phyloP scores from a whole-genome alignment of 2,329 filamentous ascomycete genomes.

The Ramichloridium luteum region DNA sequence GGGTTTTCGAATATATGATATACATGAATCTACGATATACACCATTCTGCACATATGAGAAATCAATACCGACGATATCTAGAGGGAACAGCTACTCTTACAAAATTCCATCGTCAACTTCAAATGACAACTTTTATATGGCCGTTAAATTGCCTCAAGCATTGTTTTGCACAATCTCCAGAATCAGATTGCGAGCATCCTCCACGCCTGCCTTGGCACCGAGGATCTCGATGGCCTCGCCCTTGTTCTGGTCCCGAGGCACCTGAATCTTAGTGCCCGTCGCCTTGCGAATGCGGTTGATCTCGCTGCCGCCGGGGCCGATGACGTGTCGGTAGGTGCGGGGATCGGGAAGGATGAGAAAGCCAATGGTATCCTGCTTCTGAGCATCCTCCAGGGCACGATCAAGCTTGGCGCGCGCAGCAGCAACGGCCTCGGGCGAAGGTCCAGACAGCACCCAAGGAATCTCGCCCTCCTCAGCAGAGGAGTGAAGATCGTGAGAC shows the following conservation, averaged over 20 bases:
- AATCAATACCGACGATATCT: too few relatives aligned
- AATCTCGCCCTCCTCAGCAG: conserved; percentile 48
- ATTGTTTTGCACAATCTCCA: conserved; percentile 56
- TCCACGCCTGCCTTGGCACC: conserved; percentile 71
- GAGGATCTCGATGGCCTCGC: conserved; percentile 81
- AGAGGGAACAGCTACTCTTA: too few relatives aligned
- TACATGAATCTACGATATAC: too few relatives aligned
- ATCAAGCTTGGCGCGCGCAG: conserved; percentile 64
- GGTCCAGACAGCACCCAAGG: conserved; percentile 82
- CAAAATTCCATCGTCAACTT: too few relatives aligned
- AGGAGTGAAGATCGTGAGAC: conserved; percentile 63
- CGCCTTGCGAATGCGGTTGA: conserved; percentile 84
- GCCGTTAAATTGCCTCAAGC: conserved; percentile 12
- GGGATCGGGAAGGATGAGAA: conserved; percentile 80
- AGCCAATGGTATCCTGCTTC: conserved; percentile 64
- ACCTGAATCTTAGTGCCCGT: conserved; percentile 92
- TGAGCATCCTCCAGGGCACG: conserved; percentile 60
- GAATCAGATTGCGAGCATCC: conserved; percentile 75
- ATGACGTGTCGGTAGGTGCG: conserved; percentile 83
- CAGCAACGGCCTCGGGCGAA: conserved; percentile 59
- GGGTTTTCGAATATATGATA: too few relatives aligned
- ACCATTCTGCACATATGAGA: too few relatives aligned
- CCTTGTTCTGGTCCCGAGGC: conserved; percentile 60
- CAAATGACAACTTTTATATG: background rate
- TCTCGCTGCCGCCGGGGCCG: conserved; percentile 76